Conservation (phyloP, 2,329 filamentous ascomycete species). For the Talaromyces sp. region DNA sequence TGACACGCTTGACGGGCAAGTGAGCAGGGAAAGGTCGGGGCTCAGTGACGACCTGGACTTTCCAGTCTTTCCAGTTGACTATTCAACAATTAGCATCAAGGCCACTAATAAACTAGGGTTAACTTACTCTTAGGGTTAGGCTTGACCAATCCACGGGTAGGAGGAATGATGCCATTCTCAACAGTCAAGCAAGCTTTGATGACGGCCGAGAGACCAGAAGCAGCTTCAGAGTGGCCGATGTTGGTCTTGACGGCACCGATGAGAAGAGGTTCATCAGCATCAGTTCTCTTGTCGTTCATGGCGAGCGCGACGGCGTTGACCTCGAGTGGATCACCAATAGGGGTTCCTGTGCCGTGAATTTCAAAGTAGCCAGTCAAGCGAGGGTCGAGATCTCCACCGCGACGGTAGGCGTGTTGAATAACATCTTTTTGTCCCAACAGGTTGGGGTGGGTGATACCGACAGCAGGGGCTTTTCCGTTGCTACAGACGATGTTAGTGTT, state of each 20-base stretch:
- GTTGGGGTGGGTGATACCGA: constrained; percentile 31
- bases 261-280: constrained; percentile 15
- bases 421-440: constrained; percentile 29
- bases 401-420: constrained; percentile 44
- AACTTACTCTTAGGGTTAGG: constrained; percentile 32
- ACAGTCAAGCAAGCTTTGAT: constrained; percentile 48
- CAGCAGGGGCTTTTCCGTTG: constrained; percentile 18
- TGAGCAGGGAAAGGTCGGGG: constrained; percentile 18
- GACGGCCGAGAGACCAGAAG: constrained; percentile 44
- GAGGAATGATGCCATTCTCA: constrained; percentile 32
- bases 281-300: constrained; percentile 7
- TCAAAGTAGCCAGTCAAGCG: constrained; percentile 25
- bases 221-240: constrained; percentile 48
- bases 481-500: background rate
- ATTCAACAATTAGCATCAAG: background rate
- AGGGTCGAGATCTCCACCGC: constrained; percentile 35
- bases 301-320: constrained; percentile 5
- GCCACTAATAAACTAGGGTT: background rate
- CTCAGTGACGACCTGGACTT: constrained; percentile 19
- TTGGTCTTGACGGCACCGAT: constrained; percentile 30
- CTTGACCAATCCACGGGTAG: constrained; percentile 25
- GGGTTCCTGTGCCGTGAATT: constrained; percentile 28
- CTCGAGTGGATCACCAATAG: constrained; percentile 27
- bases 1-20: constrained; percentile 15
- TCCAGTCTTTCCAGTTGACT: constrained; percentile 17